These are phyloP conservation scores for Cladophialophora immunda DNA, from an alignment of 2,329 filamentous ascomycete genomes.

Conservation along the genomic window DNA sequence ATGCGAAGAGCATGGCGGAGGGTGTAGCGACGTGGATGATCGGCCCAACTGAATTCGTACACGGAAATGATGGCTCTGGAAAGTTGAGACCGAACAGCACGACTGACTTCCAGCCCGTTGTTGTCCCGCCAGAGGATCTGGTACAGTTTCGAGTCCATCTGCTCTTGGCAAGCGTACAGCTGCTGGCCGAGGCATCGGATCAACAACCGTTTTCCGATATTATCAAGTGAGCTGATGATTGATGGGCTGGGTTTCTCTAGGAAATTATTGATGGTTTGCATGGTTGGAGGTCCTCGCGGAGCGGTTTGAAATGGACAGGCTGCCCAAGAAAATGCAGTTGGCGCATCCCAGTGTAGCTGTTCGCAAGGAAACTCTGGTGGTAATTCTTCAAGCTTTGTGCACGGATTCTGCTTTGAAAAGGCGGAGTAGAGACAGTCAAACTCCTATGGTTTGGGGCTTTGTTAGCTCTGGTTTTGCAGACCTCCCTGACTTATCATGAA, in stretches of 20 bases:
- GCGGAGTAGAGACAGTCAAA: slow-evolving; percentile 25
- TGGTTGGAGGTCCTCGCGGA: slow-evolving; percentile 18
- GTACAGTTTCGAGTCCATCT: slow-evolving; percentile 17
- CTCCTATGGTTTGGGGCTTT: slow-evolving; percentile 1
- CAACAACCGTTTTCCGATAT: slow-evolving; percentile 19
- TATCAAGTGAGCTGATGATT: slow-evolving; percentile 4
- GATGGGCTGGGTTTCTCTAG: slow-evolving; percentile 2
- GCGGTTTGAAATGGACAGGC: slow-evolving; percentile 17
- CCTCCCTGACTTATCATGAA: background rate
- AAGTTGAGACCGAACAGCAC: background rate
- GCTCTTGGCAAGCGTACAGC: slow-evolving; percentile 13
- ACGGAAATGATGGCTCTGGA: slow-evolving; percentile 15
- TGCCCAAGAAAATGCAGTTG: slow-evolving; percentile 19
- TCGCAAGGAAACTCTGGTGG: slow-evolving; percentile 16
- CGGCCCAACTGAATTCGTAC: slow-evolving; percentile 20
- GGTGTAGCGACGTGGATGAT: slow-evolving; percentile 7
- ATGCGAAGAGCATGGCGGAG: slow-evolving; percentile 10
- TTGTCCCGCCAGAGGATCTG: slow-evolving; percentile 15
- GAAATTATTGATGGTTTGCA: slow-evolving; percentile 12
- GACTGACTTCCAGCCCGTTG: background rate
- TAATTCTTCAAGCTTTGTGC: slow-evolving; percentile 23
- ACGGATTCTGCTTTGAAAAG: slow-evolving; percentile 21
- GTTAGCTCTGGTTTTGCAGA: background rate
- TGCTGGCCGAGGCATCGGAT: slow-evolving; percentile 14
- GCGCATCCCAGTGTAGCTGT: slow-evolving; percentile 22